Evolutionary conservation across 1,139 yeast species (phyloP).

Genomic region (Kurtzmaniella quercitrusa): DNA sequence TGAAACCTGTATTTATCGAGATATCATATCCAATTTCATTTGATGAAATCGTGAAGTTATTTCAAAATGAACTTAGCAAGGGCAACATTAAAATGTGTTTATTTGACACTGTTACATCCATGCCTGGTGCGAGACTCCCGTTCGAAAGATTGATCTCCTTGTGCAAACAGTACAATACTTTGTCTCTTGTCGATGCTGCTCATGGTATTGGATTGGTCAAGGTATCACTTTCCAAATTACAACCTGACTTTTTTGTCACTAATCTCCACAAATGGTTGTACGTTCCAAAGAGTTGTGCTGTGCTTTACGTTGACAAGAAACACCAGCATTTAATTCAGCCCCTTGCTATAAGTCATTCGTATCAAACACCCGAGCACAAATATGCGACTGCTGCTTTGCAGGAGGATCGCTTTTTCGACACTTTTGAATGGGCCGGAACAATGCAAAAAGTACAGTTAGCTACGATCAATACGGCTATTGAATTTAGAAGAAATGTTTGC

Average conservation of each 20-base stretch:
- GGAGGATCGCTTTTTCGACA: conserved; percentile 29
- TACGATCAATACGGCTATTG: conserved; percentile 35
- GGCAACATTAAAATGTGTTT: conserved; percentile 37
- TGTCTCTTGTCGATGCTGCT: conserved; percentile 71
- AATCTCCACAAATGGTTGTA: conserved; percentile 71
- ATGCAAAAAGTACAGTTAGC: conserved; percentile 23
- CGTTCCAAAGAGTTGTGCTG: conserved; percentile 56
- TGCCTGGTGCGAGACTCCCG: conserved; percentile 62
- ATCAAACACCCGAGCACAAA: conserved; percentile 20
- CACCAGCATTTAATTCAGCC: conserved; percentile 53
- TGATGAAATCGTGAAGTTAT: conserved; percentile 40
- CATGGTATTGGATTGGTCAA: conserved; percentile 59
- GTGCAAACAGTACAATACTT: conserved; percentile 43
- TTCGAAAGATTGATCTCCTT: conserved; percentile 44
- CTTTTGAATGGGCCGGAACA: conserved; percentile 38
- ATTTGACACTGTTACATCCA: conserved; percentile 59
- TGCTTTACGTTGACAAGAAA: conserved; percentile 52
- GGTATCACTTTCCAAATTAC: conserved; percentile 35
- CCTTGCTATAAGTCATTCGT: conserved; percentile 52
- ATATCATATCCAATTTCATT: conserved; percentile 49
- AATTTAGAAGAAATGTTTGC: conserved; percentile 51
- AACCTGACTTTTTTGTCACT: conserved; percentile 60
- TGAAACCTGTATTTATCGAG: conserved; percentile 41
- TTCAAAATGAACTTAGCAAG: conserved; percentile 26
- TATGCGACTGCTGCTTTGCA: conserved; percentile 19